Base-by-base conservation (phyloP, 768 basidiomycete genomes). In the Boletus coccyginus region DNA sequence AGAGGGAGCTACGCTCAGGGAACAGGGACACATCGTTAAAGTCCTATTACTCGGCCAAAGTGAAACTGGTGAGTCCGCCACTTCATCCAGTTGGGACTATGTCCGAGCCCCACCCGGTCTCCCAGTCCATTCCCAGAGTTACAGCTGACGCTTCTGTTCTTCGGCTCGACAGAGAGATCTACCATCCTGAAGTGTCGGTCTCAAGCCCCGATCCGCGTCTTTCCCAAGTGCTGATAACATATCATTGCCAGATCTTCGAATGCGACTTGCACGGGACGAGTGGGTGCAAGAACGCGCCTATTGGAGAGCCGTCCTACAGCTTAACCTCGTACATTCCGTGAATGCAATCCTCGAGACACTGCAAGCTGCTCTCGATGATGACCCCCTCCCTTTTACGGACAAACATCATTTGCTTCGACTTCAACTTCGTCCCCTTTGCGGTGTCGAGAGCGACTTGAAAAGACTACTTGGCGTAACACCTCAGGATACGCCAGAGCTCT, bases 251-350 rank as follows among this genome's bases (percentile, higher is more conserved):
- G 88, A 89, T 70, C 88, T 90, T 62, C 87, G 87, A 55, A 82
- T 90, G 77, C 78, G 79, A 40, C 89, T 83, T 66, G 81, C 85
- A 7, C 75, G 72, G 31, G 74, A 78, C 1, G 82, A 83, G 56
- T 90, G 87, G 86, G 76, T 77, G 50, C 74, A 75, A 46, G 90
- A 92, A 64, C 85, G 88, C 24, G 73, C 78, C 19, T 84, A 86
- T 43, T 92, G 90, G 90, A 82, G 86, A 21, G 76, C 84, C 0
- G 86, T 92, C 54, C 81, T 92, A 13, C 89, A 90, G 59, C 84
- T 92, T 52, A 92, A 92, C 69, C 79, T 92, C 61, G 82, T 92
- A 36, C 85, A 81, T 49, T 85, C 86, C 40, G 79, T 90, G 61
- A 85, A 82, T 43, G 74, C 75, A 57, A 85, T 92, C 56, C 79